Percentiles rank a stretch among this genome's conserved stretches.
phyloP scores from a whole-genome alignment of 495 filamentous ascomycete genomes.

The Endocarpon pusillum region DNA sequence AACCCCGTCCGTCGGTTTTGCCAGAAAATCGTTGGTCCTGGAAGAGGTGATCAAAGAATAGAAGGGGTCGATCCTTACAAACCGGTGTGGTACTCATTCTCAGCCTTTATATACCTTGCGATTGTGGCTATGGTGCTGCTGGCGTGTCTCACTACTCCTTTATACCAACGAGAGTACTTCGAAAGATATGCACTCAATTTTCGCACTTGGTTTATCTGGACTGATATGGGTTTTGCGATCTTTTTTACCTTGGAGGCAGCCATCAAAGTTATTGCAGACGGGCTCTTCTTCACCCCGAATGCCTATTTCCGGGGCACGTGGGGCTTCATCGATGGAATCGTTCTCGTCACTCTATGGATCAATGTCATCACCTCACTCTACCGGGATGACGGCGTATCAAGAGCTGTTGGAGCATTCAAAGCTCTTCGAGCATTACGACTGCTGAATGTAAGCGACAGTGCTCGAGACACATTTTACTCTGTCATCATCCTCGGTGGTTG shows the following conservation, averaged over 20 bases:
- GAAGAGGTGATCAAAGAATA: conserved; percentile 66
- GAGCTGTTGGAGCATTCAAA: conserved; percentile 93
- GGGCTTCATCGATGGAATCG: conserved; percentile 90
- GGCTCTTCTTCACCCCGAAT: conserved; percentile 93
- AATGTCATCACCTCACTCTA: conserved; percentile 71
- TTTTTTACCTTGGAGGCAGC: conserved; percentile 75
- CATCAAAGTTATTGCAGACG: conserved; percentile 93
- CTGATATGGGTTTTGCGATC: conserved; percentile 75
- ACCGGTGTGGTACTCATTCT: conserved; percentile 81
- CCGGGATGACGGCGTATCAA: conserved; percentile 62
- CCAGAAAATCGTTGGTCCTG: conserved; percentile 82
- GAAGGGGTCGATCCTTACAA: conserved; percentile 78
- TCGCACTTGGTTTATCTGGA: conserved; percentile 81
- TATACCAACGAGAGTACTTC: conserved; percentile 82
- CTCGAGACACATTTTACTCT: conserved; percentile 89
- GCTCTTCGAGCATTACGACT: conserved; percentile 84
- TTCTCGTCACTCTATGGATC: conserved; percentile 89
- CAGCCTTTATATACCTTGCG: conserved; percentile 79
- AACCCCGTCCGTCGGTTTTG: conserved; percentile 68
- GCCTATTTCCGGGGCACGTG: conserved; percentile 92
- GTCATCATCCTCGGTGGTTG: conserved; percentile 83
- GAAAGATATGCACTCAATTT: conserved; percentile 30
- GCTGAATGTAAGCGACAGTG: conserved; percentile 91
- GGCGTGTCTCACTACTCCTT: conserved; percentile 83
- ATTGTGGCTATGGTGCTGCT: conserved; percentile 95